Conservation (phyloP, 2,329 filamentous ascomycete genomes). For the Mariannaea elegans region DNA sequence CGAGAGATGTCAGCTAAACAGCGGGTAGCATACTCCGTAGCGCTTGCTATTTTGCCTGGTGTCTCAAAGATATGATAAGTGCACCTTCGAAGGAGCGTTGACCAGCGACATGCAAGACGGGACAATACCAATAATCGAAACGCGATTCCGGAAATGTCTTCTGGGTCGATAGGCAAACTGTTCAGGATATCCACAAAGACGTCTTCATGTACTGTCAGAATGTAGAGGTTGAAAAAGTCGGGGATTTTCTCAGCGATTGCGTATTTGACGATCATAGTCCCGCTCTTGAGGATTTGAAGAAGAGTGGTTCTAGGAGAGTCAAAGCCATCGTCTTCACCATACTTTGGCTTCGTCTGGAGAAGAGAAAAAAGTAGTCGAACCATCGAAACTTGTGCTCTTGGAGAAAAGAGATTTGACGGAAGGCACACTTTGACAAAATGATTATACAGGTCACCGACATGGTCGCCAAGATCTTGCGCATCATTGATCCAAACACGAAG, state of each 20-base stretch:
- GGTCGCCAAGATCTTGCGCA: constrained; percentile 67
- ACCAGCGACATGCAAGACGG: constrained; percentile 82
- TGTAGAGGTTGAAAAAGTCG: constrained; percentile 79
- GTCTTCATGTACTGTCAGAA: constrained; percentile 83
- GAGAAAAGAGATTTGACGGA: constrained; percentile 74
- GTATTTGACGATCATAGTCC: constrained; percentile 78
- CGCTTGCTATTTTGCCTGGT: constrained; percentile 74
- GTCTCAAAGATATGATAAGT: constrained; percentile 96
- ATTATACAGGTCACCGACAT: constrained; percentile 79
- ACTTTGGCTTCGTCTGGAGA: constrained; percentile 72
- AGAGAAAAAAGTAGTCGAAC: constrained; percentile 75
- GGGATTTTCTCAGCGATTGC: constrained; percentile 75
- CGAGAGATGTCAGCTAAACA: constrained; percentile 75
- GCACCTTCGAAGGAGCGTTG: constrained; percentile 84
- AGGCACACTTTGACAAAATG: constrained; percentile 78
- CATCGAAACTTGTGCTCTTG: constrained; percentile 72
- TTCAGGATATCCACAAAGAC: constrained; percentile 86
- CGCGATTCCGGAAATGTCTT: constrained; percentile 83
- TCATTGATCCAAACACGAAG: constrained; percentile 70
- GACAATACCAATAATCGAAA: constrained; percentile 81
- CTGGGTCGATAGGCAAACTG: constrained; percentile 76
- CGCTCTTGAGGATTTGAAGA: constrained; percentile 74
- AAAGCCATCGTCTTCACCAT: constrained; percentile 66
- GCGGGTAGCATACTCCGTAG: constrained; percentile 74
- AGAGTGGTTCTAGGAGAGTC: constrained; percentile 74